Evolutionary conservation across 192 early-diverging fungal genomes (phyloP), one percentile per base, ranked within the genome.

Genomic region (Coemansia sp.): DNA sequence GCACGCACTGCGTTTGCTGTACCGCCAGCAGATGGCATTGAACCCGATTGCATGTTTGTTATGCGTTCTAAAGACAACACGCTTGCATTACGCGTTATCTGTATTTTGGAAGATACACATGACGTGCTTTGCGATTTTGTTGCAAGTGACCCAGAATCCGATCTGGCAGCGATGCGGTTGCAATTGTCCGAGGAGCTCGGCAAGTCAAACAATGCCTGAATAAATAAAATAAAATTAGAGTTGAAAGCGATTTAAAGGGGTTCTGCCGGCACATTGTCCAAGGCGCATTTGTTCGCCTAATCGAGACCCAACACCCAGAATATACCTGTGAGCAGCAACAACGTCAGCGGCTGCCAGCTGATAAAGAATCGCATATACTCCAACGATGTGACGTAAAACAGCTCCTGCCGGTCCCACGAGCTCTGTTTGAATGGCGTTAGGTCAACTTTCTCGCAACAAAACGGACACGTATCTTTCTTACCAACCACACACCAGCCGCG

Each of bases 401-500:
- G 63, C 64, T 84, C 80, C 61, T 81, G 83, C 50, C 67, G 70
- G 56, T 84, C 83, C 83, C 83, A 84, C 15, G 79, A 70, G 39
- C 77, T 74, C 43, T 49, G 65, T 48, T 62, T 71, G 43, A 84
- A 78, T 38, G 39, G n/a, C 15, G 69, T 65, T 8, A 80, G 41
- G 47, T 84, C 79, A 32, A 82, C 83, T 58, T 81, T 81, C 53
- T 84, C 83, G 43, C 67, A 61, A 56, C 83, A 84, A 48, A 73
- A 78, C 38, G 83, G 83, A 37, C 83, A 84, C 7, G 68, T 52
- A n/a, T 81, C 75, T 22, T 68, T 65, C 63, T 84, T 84, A 8
- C 83, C 83, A 43, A 84, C 59, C 3, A 84, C 67, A 38, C 79
- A 80, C 83, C 83, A 84, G 17, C 83, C 83, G 37, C 79, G 78